Conservation (phyloP, 495 filamentous ascomycete genomes). For the Podospora anserina region DNA sequence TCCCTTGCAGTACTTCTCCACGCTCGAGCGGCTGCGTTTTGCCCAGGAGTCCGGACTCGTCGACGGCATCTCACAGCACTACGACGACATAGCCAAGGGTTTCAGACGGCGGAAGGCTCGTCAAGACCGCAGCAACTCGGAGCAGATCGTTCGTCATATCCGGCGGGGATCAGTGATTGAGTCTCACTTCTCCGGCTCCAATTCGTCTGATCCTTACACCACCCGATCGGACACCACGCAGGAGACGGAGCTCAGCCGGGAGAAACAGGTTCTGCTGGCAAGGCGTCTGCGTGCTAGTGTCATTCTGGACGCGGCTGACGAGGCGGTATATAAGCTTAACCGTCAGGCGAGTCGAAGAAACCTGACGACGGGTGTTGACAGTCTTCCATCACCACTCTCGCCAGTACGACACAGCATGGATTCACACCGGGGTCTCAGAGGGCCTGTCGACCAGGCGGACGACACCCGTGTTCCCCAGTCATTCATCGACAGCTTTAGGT, state of each 20-base stretch:
- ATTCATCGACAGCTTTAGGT: slow-evolving; percentile 69
- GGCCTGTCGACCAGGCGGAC: slow-evolving; percentile 40
- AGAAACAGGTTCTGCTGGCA: slow-evolving; percentile 66
- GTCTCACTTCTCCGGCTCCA: slow-evolving; percentile 48
- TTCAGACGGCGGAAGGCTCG: slow-evolving; percentile 38
- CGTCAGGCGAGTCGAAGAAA: slow-evolving; percentile 37
- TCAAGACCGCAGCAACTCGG: slow-evolving; percentile 36
- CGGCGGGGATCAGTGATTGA: slow-evolving; percentile 32
- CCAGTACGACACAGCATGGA: slow-evolving; percentile 38
- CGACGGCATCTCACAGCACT: slow-evolving; percentile 41
- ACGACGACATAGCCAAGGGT: slow-evolving; percentile 40
- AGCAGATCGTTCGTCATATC: slow-evolving; percentile 36
- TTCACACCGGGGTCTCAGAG: slow-evolving; percentile 30
- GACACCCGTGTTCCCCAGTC: slow-evolving; percentile 35
- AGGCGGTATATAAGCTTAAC: slow-evolving; percentile 56
- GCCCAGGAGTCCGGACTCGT: slow-evolving; percentile 48
- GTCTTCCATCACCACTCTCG: slow-evolving; percentile 28
- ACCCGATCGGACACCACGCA: slow-evolving; percentile 65
- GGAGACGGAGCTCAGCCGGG: slow-evolving; percentile 53
- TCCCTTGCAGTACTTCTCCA: slow-evolving; percentile 60
- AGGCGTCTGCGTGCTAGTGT: slow-evolving; percentile 55
- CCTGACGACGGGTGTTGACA: slow-evolving; percentile 31
- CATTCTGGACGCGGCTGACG: slow-evolving; percentile 69
- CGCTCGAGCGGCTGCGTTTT: slow-evolving; percentile 60
- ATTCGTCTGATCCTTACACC: slow-evolving; percentile 65